Evolutionary conservation across 345 rosid genomes (phyloP).

Genomic region (Hibiscus tridactylites): DNA sequence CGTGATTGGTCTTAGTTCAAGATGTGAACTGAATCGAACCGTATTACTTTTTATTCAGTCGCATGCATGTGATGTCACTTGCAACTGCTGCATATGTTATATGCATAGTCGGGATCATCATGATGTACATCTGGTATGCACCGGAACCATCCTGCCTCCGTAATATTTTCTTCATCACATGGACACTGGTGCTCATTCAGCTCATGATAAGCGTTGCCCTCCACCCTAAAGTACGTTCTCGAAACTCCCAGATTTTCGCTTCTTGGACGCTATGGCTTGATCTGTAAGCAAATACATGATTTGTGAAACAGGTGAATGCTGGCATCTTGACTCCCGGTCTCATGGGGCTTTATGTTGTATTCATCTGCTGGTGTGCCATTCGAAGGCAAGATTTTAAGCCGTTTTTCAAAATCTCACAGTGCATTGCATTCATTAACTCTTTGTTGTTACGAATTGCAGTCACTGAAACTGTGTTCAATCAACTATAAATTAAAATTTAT

Average conservation of each 20-base stretch:
- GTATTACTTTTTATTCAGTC: slow-evolving; percentile 39
- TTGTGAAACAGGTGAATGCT: slow-evolving; percentile 51
- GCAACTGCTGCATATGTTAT: slow-evolving; percentile 63
- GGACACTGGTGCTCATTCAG: slow-evolving; percentile 87
- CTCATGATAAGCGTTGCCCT: slow-evolving; percentile 90
- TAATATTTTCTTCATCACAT: slow-evolving; percentile 86
- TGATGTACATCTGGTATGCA: slow-evolving; percentile 93
- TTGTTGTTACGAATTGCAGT: not conserved
- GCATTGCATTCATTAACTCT: not conserved
- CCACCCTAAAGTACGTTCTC: slow-evolving; percentile 59
- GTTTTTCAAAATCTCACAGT: not conserved
- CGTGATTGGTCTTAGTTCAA: not conserved
- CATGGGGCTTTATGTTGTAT: slow-evolving; percentile 91
- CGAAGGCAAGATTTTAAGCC: slow-evolving; percentile 45
- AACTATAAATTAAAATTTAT: not conserved
- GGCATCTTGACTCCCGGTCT: slow-evolving; percentile 87
- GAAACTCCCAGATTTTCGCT: not conserved
- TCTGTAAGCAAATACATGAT: not conserved
- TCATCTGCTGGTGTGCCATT: slow-evolving; percentile 95
- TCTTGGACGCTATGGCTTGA: not conserved
- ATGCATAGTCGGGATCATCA: slow-evolving; percentile 65
- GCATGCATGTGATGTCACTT: slow-evolving; percentile 54
- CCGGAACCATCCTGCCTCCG: slow-evolving; percentile 82
- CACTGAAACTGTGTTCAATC: not conserved
- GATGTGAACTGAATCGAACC: not conserved